Evolutionary conservation across 257 asterid species (phyloP).

Genomic region (Forsythia suspensa): DNA sequence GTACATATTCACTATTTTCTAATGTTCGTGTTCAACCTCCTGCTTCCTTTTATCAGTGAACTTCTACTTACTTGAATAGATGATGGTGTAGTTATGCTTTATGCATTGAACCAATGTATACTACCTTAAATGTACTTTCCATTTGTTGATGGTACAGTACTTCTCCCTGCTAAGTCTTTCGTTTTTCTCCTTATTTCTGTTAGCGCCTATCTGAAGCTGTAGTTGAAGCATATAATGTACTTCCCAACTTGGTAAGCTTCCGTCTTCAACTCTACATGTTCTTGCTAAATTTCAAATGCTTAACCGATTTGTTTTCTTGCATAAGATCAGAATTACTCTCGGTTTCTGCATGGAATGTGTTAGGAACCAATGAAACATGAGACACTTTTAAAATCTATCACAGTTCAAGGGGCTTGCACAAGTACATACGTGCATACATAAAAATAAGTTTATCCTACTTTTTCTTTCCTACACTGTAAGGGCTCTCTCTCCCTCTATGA

Average conservation of each 20-base stretch:
- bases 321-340: no score
- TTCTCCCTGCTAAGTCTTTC: conserved; percentile 8
- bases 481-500: no score
- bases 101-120: neutral
- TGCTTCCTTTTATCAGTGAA: conserved; percentile 15
- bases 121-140: neutral
- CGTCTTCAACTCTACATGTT: conserved; percentile 11
- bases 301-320: conserved; percentile 13
- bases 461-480: no score
- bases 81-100: conserved; percentile 15
- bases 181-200: conserved; percentile 17
- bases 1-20: conserved; percentile 6
- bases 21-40: conserved; percentile 11
- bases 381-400: conserved; percentile 2
- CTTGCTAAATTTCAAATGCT: neutral
- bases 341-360: neutral
- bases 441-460: no score
- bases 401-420: neutral
- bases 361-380: conserved; percentile 6
- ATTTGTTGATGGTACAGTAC: neutral
- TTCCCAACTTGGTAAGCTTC: conserved; percentile 76
- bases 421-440: neutral
- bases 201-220: conserved; percentile 71
- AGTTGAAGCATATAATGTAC: conserved; percentile 80
- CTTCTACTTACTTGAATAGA: conserved; percentile 12